Base-by-base conservation (phyloP, 352 stramenopile genomes). In the Aphanomyces stellatus region DNA sequence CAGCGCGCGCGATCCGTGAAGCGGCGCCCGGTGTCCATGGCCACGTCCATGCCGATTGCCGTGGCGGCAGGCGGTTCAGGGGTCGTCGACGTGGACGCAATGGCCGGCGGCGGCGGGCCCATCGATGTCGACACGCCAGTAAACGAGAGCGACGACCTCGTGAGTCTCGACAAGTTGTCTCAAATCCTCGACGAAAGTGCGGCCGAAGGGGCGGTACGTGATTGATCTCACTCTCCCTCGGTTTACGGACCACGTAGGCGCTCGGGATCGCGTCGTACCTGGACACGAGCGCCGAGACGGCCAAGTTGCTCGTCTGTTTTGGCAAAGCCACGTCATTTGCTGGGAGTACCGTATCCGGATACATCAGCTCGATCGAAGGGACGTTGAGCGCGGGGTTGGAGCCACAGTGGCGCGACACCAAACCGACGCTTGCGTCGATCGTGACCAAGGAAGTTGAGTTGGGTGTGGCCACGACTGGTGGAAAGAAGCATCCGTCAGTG, bases 401-500 rank as follows among this genome's bases (percentile, higher is more conserved):
- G 4, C 11, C 1, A 30, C 25, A 53, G 4, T 91, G 85, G 82
- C 37, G 40, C 4, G 27, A 22, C 13, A 76, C 74, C 56, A 72
- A 85, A 24, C 70, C 78, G 46, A 88, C 78, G 25, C 67, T 93
- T 5, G 79, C 77, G 17, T 69, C 71, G 0, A 65, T 93, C 8
- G 73, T 91, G 28, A 72, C 83, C 42, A 79, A 78, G 33, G 85
- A 93, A 73, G 82, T 91, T 30, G 74, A 76, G 10, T 71, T 85
- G 13, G 63, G 82, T 27, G 62, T 86, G 19, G 85, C 85, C 5
- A 75, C 75, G 24, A 64, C 86, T 5, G 85, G 85, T 22, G 85
- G 85, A 25, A 93, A 93, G 72, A 93, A 93, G 76, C 89, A 90
- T 37, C 82, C 85, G 41, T 91, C 82, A 11, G 41, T 67, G 13